A percentile compares a stretch with the other conserved stretches of the same genome.
phyloP scores from a whole-genome alignment of 495 filamentous ascomycete genomes.

The Penicillium robsamsonii region DNA sequence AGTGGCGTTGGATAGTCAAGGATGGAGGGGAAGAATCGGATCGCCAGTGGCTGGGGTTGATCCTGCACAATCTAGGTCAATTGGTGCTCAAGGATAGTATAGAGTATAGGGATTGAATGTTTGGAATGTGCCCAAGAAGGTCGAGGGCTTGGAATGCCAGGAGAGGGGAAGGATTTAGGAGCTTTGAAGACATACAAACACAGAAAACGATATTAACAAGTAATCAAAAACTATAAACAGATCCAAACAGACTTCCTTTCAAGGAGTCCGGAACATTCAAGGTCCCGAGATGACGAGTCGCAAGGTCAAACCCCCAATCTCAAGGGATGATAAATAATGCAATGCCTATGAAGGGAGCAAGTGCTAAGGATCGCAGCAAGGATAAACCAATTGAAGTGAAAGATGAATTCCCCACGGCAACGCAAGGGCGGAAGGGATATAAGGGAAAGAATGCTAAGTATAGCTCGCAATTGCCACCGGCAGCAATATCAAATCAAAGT shows the following conservation, averaged over 20 bases:
- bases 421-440: constrained; percentile 35
- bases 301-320: constrained; percentile 5
- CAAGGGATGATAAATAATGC: constrained; percentile 11
- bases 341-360: constrained; percentile 18
- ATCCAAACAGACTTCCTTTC: constrained; percentile 20
- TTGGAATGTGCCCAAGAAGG: constrained; percentile 34
- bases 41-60: constrained; percentile 28
- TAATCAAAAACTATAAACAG: constrained; percentile 30
- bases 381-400: constrained; percentile 27
- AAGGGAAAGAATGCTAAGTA: constrained; percentile 25
- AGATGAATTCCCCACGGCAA: constrained; percentile 16
- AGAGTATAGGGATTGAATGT: constrained; percentile 17
- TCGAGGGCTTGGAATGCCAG: constrained; percentile 34
- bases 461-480: constrained; percentile 33
- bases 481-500: constrained; percentile 24
- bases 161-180: constrained; percentile 21
- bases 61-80: constrained; percentile 32
- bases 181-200: constrained; percentile 19
- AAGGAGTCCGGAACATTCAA: constrained; percentile 23
- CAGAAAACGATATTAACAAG: constrained; percentile 16
- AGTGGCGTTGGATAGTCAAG: constrained; percentile 16
- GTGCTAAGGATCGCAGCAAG: constrained; percentile 35
- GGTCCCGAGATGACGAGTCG: constrained; percentile 21
- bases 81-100: constrained; percentile 19
- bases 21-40: constrained; percentile 19